Percentiles rank a stretch among this genome's conserved stretches.
Evolutionary conservation across 257 asterid species (phyloP).

Genomic region (Marsdenia floribunda): DNA sequence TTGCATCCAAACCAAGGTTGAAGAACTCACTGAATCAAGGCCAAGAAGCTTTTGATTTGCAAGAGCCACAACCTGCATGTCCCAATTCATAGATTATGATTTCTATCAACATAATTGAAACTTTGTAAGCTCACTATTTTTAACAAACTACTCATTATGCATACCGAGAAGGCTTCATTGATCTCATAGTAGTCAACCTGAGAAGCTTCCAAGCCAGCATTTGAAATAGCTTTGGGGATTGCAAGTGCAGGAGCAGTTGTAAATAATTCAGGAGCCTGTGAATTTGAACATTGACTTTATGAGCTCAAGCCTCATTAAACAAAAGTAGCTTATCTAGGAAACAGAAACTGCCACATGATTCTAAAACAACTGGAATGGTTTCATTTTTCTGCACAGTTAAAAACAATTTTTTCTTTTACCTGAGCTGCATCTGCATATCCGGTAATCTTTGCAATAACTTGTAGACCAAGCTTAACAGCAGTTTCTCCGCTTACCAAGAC

Average conservation of each 20-base stretch:
- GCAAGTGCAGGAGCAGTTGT: constrained; percentile 96
- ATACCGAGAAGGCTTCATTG: constrained; percentile 95
- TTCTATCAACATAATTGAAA: background rate
- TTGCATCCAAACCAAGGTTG: background rate
- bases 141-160: constrained; percentile 15
- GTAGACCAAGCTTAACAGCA: constrained; percentile 74
- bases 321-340: background rate
- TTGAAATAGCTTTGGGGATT: constrained; percentile 86
- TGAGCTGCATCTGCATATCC: constrained; percentile 99
- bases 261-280: constrained; percentile 93
- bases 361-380: background rate
- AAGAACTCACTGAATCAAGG: constrained; percentile 61
- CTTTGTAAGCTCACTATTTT: background rate
- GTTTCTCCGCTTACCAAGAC: constrained; percentile 92
- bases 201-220: constrained; percentile 81
- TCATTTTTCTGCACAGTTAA: background rate
- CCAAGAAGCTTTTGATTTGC: constrained; percentile 89
- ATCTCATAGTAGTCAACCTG: constrained; percentile 86
- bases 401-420: constrained; percentile 26
- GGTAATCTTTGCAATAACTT: constrained; percentile 74
- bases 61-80: constrained; percentile 87
- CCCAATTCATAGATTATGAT: background rate
- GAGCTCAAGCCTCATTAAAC: background rate
- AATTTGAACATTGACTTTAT: background rate
- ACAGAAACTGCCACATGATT: background rate